Evolutionary conservation across 2,329 filamentous ascomycete species (phyloP).

Genomic region (Colletotrichum sp.): DNA sequence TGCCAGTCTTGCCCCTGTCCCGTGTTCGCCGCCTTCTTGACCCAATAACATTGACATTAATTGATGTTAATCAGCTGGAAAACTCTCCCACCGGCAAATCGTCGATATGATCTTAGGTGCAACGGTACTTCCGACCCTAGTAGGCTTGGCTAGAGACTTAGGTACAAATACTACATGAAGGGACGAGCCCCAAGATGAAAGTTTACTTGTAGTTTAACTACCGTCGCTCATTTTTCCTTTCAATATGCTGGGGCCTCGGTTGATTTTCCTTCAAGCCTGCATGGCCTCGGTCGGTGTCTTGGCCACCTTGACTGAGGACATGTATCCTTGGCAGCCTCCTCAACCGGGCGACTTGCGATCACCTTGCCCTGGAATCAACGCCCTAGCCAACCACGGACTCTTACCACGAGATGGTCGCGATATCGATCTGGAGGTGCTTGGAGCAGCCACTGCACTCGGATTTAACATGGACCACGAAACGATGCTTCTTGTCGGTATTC

Average conservation of each 20-base stretch:
- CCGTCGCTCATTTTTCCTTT: background rate
- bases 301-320: background rate
- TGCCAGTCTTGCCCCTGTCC: background rate
- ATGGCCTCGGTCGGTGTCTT: background rate
- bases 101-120: background rate
- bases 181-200: background rate
- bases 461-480: constrained; percentile 14
- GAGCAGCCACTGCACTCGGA: background rate
- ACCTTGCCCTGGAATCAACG: constrained; percentile 26
- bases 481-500: constrained; percentile 14
- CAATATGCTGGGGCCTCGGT: background rate
- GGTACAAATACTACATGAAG: background rate
- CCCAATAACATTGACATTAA: background rate
- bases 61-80: background rate
- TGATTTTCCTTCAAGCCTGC: background rate
- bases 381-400: constrained; percentile 25
- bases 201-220: background rate
- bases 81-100: background rate
- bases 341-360: constrained; percentile 2
- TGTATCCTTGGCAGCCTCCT: background rate
- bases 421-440: background rate
- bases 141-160: background rate
- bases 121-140: background rate
- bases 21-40: background rate
- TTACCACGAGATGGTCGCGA: constrained; percentile 13